Evolutionary conservation across 2,329 filamentous ascomycete genomes (phyloP).

Genomic region (Fusarium acutatum): DNA sequence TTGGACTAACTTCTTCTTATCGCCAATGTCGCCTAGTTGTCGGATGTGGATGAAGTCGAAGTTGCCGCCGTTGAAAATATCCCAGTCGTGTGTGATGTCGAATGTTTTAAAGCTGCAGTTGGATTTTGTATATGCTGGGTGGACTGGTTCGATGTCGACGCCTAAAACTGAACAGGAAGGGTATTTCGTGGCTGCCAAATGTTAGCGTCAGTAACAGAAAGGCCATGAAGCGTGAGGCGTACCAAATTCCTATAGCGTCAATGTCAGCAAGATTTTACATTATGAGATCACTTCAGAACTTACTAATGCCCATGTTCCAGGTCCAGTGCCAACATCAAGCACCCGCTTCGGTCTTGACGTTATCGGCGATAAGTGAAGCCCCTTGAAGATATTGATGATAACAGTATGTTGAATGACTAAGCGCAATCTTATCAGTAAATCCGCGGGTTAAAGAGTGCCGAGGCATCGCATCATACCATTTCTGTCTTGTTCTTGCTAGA

Average conservation of each 20-base stretch:
- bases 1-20: conserved; percentile 26
- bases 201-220: conserved; percentile 3
- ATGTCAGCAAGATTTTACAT: not conserved
- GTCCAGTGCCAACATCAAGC: conserved; percentile 33
- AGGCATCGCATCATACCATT: conserved; percentile 25
- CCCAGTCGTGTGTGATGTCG: conserved; percentile 35
- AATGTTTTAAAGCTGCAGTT: conserved; percentile 30
- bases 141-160: conserved; percentile 32
- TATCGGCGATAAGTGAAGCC: conserved; percentile 33
- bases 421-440: conserved; percentile 14
- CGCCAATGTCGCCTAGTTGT: conserved; percentile 28
- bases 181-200: conserved; percentile 27
- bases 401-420: conserved; percentile 35
- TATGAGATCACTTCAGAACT: not conserved
- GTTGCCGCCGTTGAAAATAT: conserved; percentile 13
- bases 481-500: conserved; percentile 37
- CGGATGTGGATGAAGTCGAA: conserved; percentile 34
- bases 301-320: conserved; percentile 34
- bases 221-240: not conserved
- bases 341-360: conserved; percentile 23
- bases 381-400: conserved; percentile 34
- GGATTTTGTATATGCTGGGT: conserved; percentile 22
- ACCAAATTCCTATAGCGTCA: conserved; percentile 29
- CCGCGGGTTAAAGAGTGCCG: not conserved
- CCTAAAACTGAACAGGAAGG: conserved; percentile 32